These are phyloP conservation scores for Ottelia alismoides DNA, from an alignment of 106 monocot species.

Conservation along the genomic window DNA sequence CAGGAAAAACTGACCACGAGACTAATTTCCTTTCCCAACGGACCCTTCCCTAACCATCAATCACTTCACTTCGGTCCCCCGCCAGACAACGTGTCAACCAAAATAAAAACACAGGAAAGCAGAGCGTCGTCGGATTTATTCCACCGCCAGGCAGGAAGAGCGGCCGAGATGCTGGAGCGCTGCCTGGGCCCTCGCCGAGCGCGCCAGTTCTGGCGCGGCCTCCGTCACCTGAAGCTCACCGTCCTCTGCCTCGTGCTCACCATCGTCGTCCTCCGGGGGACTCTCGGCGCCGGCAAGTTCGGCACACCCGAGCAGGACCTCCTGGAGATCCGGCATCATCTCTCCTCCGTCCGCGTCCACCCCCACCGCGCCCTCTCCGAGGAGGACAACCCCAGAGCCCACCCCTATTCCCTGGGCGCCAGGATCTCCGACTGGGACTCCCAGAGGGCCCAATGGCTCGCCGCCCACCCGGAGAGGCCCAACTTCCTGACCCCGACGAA, in stretches of 20 bases:
- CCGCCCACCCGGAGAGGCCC: conserved; percentile 50
- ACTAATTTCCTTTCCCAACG: too few species aligned
- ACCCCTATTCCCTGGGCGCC: conserved; percentile 67
- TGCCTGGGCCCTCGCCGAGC: conserved; percentile 44
- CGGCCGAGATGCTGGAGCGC: conserved; percentile 34
- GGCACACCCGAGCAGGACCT: conserved; percentile 76
- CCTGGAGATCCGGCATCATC: conserved; percentile 30
- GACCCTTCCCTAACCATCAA: too few species aligned
- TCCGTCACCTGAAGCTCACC: conserved; percentile 59
- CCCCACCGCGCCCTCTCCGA: neutral
- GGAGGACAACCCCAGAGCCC: conserved; percentile 28
- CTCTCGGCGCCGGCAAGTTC: conserved; percentile 71
- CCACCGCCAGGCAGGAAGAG: too few species aligned
- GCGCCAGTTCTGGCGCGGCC: conserved; percentile 52
- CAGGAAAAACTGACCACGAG: too few species aligned
- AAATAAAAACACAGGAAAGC: too few species aligned
- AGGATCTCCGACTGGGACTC: conserved; percentile 78
- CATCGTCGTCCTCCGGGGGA: conserved; percentile 69
- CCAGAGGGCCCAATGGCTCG: conserved; percentile 50
- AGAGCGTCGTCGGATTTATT: too few species aligned
- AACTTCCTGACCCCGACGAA: conserved; percentile 21
- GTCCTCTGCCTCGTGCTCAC: conserved; percentile 69
- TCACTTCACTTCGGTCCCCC: too few species aligned
- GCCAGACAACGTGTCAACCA: too few species aligned
- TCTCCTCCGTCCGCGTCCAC: neutral